Conservation (phyloP, 805 yeast genomes). For the Candida jianshihensis region DNA sequence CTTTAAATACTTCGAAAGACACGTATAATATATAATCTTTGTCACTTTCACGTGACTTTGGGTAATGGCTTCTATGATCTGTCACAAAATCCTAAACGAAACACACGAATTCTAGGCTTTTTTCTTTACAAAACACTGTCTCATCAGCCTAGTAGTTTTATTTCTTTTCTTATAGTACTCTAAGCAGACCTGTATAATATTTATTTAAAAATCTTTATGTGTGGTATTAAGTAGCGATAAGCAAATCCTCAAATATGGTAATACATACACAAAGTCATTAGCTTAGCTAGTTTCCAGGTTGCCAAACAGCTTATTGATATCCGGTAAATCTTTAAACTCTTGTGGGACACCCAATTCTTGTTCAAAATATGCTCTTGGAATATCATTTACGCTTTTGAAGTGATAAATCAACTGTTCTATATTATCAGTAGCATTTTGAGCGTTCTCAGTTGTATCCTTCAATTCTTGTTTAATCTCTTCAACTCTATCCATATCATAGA, state of each 20-base stretch:
- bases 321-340: conserved; percentile 27
- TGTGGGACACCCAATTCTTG: conserved; percentile 38
- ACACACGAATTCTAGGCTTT: too few relatives aligned
- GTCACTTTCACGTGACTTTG: background rate
- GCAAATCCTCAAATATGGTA: too few relatives aligned
- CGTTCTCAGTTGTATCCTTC: conserved; percentile 4
- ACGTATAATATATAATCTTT: background rate
- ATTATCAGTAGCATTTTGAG: conserved; percentile 28
- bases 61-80: too few relatives aligned
- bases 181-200: too few relatives aligned
- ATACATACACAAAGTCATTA: too few relatives aligned
- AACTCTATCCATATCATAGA: conserved; percentile 10
- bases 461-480: conserved; percentile 9
- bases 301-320: conserved; percentile 6
- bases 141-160: too few relatives aligned
- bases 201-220: too few relatives aligned
- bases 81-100: too few relatives aligned
- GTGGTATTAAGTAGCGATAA: too few relatives aligned
- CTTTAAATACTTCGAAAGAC: background rate
- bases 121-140: too few relatives aligned
- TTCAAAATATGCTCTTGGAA: conserved; percentile 25
- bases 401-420: conserved; percentile 34
- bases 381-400: conserved; percentile 25
- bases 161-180: too few relatives aligned
- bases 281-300: background rate